Evolutionary conservation across 2,329 filamentous ascomycete genomes (phyloP), one percentile per base, ranked within the genome.

Genomic region (Scytalidium sp.): DNA sequence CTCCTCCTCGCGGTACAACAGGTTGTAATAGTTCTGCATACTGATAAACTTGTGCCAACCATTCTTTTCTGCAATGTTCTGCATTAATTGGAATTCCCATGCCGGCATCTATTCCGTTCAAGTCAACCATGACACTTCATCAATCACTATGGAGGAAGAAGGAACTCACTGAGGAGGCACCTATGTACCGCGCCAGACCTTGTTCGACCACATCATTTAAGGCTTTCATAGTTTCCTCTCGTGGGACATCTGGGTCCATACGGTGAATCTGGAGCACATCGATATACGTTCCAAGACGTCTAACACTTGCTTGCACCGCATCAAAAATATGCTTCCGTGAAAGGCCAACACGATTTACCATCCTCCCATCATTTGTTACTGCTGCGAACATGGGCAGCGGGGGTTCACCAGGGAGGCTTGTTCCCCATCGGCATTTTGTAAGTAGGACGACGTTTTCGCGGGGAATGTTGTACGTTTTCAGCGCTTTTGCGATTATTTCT

Each of bases 271-370:
- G 79, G 10, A 83, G 67, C 2, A 82, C 69, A 64, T 81, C 79
- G 52, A 54, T 50, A 27, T 54, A 58, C 1, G 75, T 80, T 27
- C 73, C 74, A 23, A 84, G 67, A 3, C 79, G 63, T 54, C 73
- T 66, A 1, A 80, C 66, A 52, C 76, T 80, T 42, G 69, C 73
- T 41, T 86, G 76, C 2, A 87, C 83, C 0, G 81, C 80, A 52
- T 81, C 76, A 56, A 86, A 79, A 56, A 87, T 82, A 51, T 83
- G 78, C 59, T 81, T 83, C 32, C 84, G 69, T 21, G 74, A 79
- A 13, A 87, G 65, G 0, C 83, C 83, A 21, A 70, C 65, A 41
- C 69, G 65, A 54, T 75, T 78, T 22, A 75, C 72, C 65, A 54
- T 4, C 50, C 43, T 0, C 60, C 58, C 43, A 32, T 27, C n/a